phyloP scores from a whole-genome alignment of 2,329 filamentous ascomycete species.

The Sclerotinia trifoliorum region DNA sequence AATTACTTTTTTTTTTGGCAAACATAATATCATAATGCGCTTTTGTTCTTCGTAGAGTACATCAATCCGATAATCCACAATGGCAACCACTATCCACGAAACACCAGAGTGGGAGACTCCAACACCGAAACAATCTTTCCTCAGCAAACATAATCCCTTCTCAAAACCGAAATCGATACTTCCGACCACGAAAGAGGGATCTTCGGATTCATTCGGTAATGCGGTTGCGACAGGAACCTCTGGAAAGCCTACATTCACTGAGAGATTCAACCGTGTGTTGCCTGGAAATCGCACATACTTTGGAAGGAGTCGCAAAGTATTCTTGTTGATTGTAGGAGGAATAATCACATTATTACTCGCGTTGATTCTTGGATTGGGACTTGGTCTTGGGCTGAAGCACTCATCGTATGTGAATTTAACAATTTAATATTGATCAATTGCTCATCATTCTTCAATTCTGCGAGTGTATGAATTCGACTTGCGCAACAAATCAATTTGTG shows the following conservation, averaged over 20 bases:
- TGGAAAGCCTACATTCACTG: not conserved
- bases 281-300: conserved; percentile 28
- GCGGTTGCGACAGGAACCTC: not conserved
- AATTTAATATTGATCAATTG: conserved; percentile 28
- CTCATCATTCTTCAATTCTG: not conserved
- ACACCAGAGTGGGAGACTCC: conserved; percentile 35
- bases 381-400: conserved; percentile 37
- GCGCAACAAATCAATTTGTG: not conserved
- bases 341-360: conserved; percentile 33
- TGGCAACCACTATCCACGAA: conserved; percentile 29
- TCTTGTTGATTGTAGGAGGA: conserved; percentile 21
- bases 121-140: conserved; percentile 21
- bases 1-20: not conserved
- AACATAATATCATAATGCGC: conserved; percentile 2
- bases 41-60: not conserved
- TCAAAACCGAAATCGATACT: conserved; percentile 18
- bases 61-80: conserved; percentile 13
- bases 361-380: conserved; percentile 41
- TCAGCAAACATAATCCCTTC: conserved; percentile 25
- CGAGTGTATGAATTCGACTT: not conserved
- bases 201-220: conserved; percentile 1
- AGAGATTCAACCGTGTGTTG: conserved; percentile 8
- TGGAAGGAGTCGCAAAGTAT: conserved; percentile 26
- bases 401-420: conserved; percentile 26
- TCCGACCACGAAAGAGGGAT: conserved; percentile 17